These are phyloP conservation scores for Marchantia paleacea DNA, from an alignment of 225 moss, liverwort and hornwort genomes.

Conservation along the genomic window DNA sequence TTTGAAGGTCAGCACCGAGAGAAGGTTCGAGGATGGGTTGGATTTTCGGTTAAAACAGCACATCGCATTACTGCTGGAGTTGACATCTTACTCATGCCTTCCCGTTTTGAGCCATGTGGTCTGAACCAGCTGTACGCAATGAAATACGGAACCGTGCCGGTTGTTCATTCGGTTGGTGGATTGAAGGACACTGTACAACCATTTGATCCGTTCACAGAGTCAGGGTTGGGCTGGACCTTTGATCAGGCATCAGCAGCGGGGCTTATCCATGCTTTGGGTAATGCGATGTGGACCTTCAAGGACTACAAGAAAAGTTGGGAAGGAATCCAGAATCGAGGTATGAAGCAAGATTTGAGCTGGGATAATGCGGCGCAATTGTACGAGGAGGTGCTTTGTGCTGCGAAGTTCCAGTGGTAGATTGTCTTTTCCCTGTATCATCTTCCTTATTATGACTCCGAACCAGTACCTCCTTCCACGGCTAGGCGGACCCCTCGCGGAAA, in stretches of 20 bases:
- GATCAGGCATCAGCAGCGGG: slow-evolving; percentile 39
- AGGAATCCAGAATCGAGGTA: slow-evolving; percentile 70
- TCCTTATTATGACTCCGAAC: background rate
- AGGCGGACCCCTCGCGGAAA: background rate
- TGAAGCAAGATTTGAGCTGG: slow-evolving; percentile 80
- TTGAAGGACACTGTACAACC: slow-evolving; percentile 70
- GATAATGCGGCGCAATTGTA: slow-evolving; percentile 77
- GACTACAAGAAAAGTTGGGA: slow-evolving; percentile 73
- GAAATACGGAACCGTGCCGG: slow-evolving; percentile 74
- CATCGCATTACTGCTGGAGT: slow-evolving; percentile 75
- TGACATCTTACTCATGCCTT: slow-evolving; percentile 77
- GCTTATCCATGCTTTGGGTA: slow-evolving; percentile 67
- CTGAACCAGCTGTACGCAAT: slow-evolving; percentile 80
- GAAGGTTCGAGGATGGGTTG: slow-evolving; percentile 82
- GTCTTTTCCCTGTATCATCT: background rate
- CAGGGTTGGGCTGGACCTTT: slow-evolving; percentile 78
- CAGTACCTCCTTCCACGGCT: background rate
- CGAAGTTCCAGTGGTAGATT: slow-evolving; percentile 72
- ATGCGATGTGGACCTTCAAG: slow-evolving; percentile 77
- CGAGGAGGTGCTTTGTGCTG: slow-evolving; percentile 75
- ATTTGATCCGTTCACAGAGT: slow-evolving; percentile 67
- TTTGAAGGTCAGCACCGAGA: slow-evolving; percentile 58
- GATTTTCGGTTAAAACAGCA: slow-evolving; percentile 70
- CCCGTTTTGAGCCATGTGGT: slow-evolving; percentile 79
- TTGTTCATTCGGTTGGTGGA: slow-evolving; percentile 76